Evolutionary conservation across 192 early-diverging fungal genomes (phyloP).

Genomic region (Podila clonocystis): DNA sequence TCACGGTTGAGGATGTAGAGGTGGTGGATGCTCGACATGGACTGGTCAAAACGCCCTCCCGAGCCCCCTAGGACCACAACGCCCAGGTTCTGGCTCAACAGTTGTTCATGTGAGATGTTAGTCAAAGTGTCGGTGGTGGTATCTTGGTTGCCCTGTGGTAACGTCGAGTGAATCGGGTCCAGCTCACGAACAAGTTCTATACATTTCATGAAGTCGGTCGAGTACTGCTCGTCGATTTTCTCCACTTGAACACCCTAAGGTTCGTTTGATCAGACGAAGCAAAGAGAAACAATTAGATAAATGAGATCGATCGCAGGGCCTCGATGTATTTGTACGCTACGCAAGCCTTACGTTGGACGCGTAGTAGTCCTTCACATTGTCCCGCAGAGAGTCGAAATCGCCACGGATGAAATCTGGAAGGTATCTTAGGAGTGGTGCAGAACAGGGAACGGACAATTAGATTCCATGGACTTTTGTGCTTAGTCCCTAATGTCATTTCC

Average conservation of each 20-base stretch:
- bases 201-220: slow-evolving; percentile 94
- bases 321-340: background rate
- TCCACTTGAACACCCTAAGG: slow-evolving; percentile 66
- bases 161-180: slow-evolving; percentile 20
- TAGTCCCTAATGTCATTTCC: too few relatives aligned
- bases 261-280: background rate
- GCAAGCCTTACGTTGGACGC: slow-evolving; percentile 49
- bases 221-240: slow-evolving; percentile 57
- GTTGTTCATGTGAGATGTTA: slow-evolving; percentile 10
- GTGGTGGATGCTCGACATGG: slow-evolving; percentile 80
- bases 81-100: slow-evolving; percentile 20
- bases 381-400: slow-evolving; percentile 85
- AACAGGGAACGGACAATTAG: too few relatives aligned
- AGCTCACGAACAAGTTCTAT: slow-evolving; percentile 57
- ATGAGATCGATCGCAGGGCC: too few relatives aligned
- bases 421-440: slow-evolving; percentile 53
- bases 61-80: slow-evolving; percentile 86
- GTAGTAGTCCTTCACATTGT: slow-evolving; percentile 74
- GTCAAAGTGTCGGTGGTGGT: too few relatives aligned
- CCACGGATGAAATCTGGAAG: slow-evolving; percentile 85
- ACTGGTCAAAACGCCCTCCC: slow-evolving; percentile 92
- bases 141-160: background rate
- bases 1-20: slow-evolving; percentile 71
- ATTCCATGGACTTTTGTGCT: too few relatives aligned
- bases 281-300: background rate